These are phyloP conservation scores for Cystobasidium slooffiae DNA, from an alignment of 1,284 basidiomycete species.

Conservation along the genomic window DNA sequence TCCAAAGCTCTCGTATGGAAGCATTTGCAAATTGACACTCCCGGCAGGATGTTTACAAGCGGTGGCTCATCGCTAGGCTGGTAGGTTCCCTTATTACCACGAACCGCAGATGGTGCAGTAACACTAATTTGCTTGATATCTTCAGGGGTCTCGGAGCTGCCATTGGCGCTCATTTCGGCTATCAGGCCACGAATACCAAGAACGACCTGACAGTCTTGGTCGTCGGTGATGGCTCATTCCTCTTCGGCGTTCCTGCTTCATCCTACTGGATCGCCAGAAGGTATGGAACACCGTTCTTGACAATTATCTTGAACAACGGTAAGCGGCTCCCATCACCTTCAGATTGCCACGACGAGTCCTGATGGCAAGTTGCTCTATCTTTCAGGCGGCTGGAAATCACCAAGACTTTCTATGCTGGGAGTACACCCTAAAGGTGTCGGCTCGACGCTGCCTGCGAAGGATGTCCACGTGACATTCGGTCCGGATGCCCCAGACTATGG, in stretches of 20 bases:
- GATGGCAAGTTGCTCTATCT: slow-evolving; percentile 1
- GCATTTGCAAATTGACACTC: slow-evolving; percentile 63
- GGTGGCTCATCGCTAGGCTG: slow-evolving; percentile 42
- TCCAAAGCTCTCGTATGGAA: slow-evolving; percentile 60
- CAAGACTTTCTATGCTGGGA: slow-evolving; percentile 67
- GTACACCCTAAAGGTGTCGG: slow-evolving; percentile 68
- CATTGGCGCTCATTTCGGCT: slow-evolving; percentile 63
- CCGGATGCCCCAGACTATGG: slow-evolving; percentile 68
- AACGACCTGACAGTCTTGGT: slow-evolving; percentile 65
- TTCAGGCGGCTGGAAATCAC: slow-evolving; percentile 60
- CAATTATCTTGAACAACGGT: slow-evolving; percentile 71
- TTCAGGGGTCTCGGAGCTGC: slow-evolving; percentile 71
- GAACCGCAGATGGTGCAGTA: slow-evolving; percentile 61
- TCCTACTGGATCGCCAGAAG: slow-evolving; percentile 71
- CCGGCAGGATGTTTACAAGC: slow-evolving; percentile 42
- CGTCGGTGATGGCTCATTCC: slow-evolving; percentile 70
- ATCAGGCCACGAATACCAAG: slow-evolving; percentile 50
- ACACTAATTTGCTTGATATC: slow-evolving; percentile 63
- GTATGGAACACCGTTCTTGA: slow-evolving; percentile 73
- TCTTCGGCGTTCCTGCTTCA: slow-evolving; percentile 69
- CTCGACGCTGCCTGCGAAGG: slow-evolving; percentile 60
- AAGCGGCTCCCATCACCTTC: slow-evolving; percentile 49
- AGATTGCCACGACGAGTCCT: slow-evolving; percentile 4
- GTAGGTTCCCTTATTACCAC: neutral
- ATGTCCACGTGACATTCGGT: slow-evolving; percentile 69